phyloP scores from a whole-genome alignment of 2,329 filamentous ascomycete genomes.

The Leptoxyphium fumago region DNA sequence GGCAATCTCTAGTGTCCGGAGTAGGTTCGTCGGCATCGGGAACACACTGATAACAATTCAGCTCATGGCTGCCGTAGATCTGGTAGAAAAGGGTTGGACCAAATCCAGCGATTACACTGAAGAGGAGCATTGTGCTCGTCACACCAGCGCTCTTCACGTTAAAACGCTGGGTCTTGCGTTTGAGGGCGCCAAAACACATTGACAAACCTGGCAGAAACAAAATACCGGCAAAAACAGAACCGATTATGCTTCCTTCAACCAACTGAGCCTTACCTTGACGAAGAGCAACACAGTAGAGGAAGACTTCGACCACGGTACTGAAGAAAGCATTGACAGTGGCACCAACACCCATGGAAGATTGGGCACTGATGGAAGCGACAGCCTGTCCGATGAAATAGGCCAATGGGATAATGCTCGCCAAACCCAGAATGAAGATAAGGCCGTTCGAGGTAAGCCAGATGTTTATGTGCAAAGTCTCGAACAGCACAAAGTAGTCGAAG shows the following conservation, averaged over 20 bases:
- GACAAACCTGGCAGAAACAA: constrained; percentile 87
- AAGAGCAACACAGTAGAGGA: constrained; percentile 88
- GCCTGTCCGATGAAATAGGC: constrained; percentile 98
- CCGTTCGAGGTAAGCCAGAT: constrained; percentile 66
- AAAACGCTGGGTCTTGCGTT: constrained; percentile 95
- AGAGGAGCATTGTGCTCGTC: constrained; percentile 93
- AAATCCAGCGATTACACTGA: constrained; percentile 89
- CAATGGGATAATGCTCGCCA: constrained; percentile 87
- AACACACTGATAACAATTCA: constrained; percentile 59
- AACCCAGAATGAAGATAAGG: constrained; percentile 68
- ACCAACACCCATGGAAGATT: constrained; percentile 95
- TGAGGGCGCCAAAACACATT: constrained; percentile 97
- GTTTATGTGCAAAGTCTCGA: constrained; percentile 52
- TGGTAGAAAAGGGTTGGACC: constrained; percentile 95
- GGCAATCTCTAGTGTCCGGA: constrained; percentile 54
- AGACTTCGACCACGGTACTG: constrained; percentile 93
- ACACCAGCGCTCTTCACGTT: constrained; percentile 93
- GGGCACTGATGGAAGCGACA: constrained; percentile 93
- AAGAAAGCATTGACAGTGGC: constrained; percentile 98
- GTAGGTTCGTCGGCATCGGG: constrained; percentile 39
- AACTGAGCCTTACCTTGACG: constrained; percentile 83
- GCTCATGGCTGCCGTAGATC: constrained; percentile 92
- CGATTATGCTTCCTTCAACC: constrained; percentile 92
- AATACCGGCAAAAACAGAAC: constrained; percentile 94
- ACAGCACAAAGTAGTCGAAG: constrained; percentile 75